phyloP scores from a whole-genome alignment of 2,329 filamentous ascomycete genomes.

The Davidsoniella neocaledoniae region DNA sequence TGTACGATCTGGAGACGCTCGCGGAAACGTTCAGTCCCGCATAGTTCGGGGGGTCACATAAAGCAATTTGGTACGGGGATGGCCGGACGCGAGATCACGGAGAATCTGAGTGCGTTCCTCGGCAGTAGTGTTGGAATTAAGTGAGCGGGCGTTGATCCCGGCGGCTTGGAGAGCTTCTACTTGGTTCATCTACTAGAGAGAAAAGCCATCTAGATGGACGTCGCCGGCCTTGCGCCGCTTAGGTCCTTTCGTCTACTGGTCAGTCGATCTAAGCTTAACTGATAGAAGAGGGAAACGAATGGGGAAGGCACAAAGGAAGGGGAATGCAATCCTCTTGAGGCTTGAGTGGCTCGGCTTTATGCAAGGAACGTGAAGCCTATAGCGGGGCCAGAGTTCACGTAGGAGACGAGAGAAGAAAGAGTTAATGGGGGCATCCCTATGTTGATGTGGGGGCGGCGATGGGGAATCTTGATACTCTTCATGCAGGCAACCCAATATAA shows the following conservation, averaged over 20 bases:
- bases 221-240: too few species aligned
- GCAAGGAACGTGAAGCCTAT: constrained; percentile 1
- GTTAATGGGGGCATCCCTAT: neutral
- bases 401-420: neutral
- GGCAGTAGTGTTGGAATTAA: constrained; percentile 65
- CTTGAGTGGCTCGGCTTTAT: neutral
- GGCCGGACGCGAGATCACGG: constrained; percentile 70
- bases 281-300: neutral
- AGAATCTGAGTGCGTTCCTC: constrained; percentile 52
- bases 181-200: constrained; percentile 58
- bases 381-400: neutral
- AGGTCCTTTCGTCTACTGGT: neutral
- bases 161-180: constrained; percentile 61
- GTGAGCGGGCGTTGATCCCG: constrained; percentile 63
- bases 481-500: neutral
- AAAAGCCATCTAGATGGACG: too few species aligned
- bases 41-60: constrained; percentile 93
- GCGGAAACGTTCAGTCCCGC: constrained; percentile 61
- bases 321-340: too few species aligned
- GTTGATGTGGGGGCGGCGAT: neutral
- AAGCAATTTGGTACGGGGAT: constrained; percentile 65
- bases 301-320: too few species aligned
- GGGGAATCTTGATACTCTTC: neutral
- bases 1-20: constrained; percentile 56
- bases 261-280: neutral